Evolutionary conservation across 2,329 filamentous ascomycete species (phyloP).

Genomic region (Calonectria naviculata): DNA sequence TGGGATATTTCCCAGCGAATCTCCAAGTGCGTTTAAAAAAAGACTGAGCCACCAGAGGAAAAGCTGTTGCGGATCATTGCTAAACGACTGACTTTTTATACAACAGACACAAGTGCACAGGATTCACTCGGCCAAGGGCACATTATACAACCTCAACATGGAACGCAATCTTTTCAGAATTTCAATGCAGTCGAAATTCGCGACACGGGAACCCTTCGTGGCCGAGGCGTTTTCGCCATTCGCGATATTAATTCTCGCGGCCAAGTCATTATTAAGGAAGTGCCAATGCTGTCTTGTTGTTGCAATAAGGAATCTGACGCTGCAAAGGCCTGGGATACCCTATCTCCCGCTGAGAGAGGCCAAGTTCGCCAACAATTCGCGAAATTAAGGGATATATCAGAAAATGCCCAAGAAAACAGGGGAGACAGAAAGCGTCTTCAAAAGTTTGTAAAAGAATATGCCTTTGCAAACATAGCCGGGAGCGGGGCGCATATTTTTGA

Average conservation of each 20-base stretch:
- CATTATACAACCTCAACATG: not conserved
- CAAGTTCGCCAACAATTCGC: conserved; percentile 14
- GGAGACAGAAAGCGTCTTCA: conserved; percentile 23
- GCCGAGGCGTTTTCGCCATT: conserved; percentile 34
- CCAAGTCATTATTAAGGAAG: conserved; percentile 31
- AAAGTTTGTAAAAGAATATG: conserved; percentile 40
- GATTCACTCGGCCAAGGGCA: too few relatives aligned
- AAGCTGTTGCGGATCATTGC: not conserved
- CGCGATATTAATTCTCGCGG: conserved; percentile 5
- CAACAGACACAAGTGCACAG: not conserved
- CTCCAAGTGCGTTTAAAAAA: not conserved
- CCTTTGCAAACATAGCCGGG: conserved; percentile 27
- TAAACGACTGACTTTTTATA: not conserved
- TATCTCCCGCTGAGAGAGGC: not conserved
- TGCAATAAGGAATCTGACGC: too few relatives aligned
- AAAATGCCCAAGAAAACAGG: not conserved
- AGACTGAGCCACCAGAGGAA: not conserved
- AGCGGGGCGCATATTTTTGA: conserved; percentile 29
- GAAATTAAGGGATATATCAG: conserved; percentile 23
- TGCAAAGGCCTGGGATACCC: conserved; percentile 26
- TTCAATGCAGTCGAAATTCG: conserved; percentile 22
- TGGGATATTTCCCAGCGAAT: not conserved
- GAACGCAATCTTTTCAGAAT: conserved; percentile 6
- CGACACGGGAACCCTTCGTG: not conserved
- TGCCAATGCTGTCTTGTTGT: conserved; percentile 28